Percentiles rank a stretch among this genome's conserved stretches.
Conservation (phyloP, 106 monocot species). For the Dendrobium nobile region DNA sequence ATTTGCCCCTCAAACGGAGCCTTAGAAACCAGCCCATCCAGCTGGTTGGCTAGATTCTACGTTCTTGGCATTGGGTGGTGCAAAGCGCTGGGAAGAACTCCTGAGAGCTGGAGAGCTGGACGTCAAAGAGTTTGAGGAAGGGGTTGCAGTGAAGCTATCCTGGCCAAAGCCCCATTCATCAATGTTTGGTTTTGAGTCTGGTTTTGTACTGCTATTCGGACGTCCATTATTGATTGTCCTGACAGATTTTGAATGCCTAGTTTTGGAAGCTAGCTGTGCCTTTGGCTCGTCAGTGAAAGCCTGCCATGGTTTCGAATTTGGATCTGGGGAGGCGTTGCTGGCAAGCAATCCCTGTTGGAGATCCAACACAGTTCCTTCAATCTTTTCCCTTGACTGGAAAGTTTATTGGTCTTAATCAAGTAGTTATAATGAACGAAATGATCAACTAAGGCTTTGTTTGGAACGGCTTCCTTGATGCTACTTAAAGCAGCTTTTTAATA, state of each 20-base stretch:
- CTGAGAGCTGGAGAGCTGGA: conserved; percentile 19
- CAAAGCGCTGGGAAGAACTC: conserved; percentile 30
- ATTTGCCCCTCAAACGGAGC: no score
- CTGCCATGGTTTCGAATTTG: conserved; percentile 54
- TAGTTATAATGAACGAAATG: not conserved
- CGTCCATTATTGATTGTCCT: conserved; percentile 44
- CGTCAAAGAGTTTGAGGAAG: conserved; percentile 11
- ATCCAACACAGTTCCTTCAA: conserved; percentile 35
- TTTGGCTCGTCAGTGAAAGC: conserved; percentile 59
- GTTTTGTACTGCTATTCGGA: conserved; percentile 16
- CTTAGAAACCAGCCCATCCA: conserved; percentile 87
- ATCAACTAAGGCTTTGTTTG: not conserved
- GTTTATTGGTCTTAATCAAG: no score
- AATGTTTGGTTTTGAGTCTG: not conserved
- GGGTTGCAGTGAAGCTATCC: conserved; percentile 53
- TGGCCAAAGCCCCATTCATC: conserved; percentile 53
- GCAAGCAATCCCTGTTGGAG: not conserved
- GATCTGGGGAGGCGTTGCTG: conserved; percentile 51
- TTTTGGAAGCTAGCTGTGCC: conserved; percentile 15
- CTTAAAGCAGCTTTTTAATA: no score
- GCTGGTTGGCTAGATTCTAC: conserved; percentile 46
- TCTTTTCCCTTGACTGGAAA: conserved; percentile 71
- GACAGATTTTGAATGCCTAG: conserved; percentile 53
- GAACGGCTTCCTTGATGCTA: no score
- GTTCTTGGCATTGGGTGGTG: conserved; percentile 23